A percentile compares a stretch with the other conserved stretches of the same genome.
These are phyloP conservation scores for Begonia masoniana DNA, from an alignment of 306 rosid species.

Conservation along the genomic window DNA sequence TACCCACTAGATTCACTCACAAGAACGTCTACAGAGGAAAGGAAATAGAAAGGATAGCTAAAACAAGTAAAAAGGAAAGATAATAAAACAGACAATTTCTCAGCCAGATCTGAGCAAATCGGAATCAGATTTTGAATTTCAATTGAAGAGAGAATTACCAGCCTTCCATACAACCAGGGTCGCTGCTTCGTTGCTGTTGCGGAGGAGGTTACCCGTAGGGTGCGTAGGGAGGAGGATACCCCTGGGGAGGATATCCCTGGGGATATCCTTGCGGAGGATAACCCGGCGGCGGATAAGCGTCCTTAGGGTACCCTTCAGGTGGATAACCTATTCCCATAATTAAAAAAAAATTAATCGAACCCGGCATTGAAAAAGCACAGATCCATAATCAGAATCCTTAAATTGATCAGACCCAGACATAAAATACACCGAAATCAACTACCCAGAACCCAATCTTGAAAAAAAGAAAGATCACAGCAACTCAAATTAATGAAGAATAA, in stretches of 20 bases:
- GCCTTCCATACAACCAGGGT: constrained; percentile 58
- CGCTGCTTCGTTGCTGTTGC: constrained; percentile 16
- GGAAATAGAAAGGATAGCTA: too few relatives aligned
- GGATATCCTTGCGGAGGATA: constrained; percentile 34
- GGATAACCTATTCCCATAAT: constrained; percentile 6
- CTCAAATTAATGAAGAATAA: too few relatives aligned
- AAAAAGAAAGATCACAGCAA: too few relatives aligned
- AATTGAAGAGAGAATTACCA: constrained; percentile 29
- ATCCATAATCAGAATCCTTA: not conserved
- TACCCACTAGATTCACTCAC: too few relatives aligned
- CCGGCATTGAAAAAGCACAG: not conserved
- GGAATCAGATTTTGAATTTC: constrained; percentile 3
- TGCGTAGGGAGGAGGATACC: constrained; percentile 48
- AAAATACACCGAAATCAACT: not conserved
- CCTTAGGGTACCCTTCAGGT: constrained; percentile 16
- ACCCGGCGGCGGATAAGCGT: constrained; percentile 34
- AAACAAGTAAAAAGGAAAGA: too few relatives aligned
- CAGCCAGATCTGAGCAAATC: not conserved
- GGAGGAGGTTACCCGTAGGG: constrained; percentile 86
- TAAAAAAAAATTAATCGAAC: not conserved
- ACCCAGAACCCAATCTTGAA: not conserved
- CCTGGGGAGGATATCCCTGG: constrained; percentile 38
- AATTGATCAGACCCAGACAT: not conserved
- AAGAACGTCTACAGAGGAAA: too few relatives aligned
- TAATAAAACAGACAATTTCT: too few relatives aligned